Evolutionary conservation across 2,329 filamentous ascomycete species (phyloP).

Genomic region (Apiospora hydei): DNA sequence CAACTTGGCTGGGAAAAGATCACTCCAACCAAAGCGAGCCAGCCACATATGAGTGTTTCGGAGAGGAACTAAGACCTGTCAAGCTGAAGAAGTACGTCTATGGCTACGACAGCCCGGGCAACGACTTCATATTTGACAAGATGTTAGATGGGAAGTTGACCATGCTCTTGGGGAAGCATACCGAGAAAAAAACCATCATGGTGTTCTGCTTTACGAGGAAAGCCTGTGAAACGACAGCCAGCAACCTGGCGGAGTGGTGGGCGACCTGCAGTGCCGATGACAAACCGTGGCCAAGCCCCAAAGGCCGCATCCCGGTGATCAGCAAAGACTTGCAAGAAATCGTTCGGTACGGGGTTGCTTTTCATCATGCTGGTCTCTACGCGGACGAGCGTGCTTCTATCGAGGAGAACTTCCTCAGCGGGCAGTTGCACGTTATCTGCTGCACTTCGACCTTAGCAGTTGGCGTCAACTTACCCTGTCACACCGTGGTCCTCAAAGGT

Average conservation of each 20-base stretch:
- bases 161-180: conserved; percentile 71
- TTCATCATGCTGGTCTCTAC: conserved; percentile 82
- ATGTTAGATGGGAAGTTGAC: conserved; percentile 70
- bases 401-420: conserved; percentile 72
- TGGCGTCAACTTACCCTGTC: conserved; percentile 83
- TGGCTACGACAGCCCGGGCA: conserved; percentile 68
- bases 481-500: conserved; percentile 84
- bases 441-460: conserved; percentile 87
- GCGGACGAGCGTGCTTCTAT: conserved; percentile 68
- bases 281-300: conserved; percentile 70
- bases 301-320: conserved; percentile 55
- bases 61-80: conserved; percentile 82
- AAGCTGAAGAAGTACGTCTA: conserved; percentile 79
- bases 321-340: conserved; percentile 66
- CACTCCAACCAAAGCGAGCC: conserved; percentile 65
- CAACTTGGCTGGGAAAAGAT: conserved; percentile 77
- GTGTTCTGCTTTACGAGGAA: conserved; percentile 83
- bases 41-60: conserved; percentile 73
- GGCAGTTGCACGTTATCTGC: conserved; percentile 81
- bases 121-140: conserved; percentile 82
- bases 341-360: conserved; percentile 69
- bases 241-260: conserved; percentile 72
- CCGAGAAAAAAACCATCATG: conserved; percentile 77
- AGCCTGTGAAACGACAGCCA: conserved; percentile 73
- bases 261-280: conserved; percentile 54